These are phyloP conservation scores for Baudoinia panamericana DNA, from an alignment of 495 filamentous ascomycete species.

Conservation along the genomic window DNA sequence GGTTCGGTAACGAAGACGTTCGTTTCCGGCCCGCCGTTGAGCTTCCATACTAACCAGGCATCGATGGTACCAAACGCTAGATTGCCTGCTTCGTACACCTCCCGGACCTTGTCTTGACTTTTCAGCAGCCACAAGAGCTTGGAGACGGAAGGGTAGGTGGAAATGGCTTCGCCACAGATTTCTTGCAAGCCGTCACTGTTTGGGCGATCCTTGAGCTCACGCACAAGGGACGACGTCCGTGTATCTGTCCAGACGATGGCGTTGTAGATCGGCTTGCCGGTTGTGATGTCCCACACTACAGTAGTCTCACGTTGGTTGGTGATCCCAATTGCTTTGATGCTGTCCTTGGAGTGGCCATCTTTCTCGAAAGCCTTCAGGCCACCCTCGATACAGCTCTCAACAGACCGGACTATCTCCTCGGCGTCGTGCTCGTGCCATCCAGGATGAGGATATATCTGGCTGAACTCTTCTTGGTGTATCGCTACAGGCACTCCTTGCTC, in stretches of 20 bases:
- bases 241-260: constrained; percentile 95
- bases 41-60: constrained; percentile 77
- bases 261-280: constrained; percentile 75
- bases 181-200: constrained; percentile 57
- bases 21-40: constrained; percentile 69
- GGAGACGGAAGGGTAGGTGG: constrained; percentile 84
- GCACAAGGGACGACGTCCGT: constrained; percentile 62
- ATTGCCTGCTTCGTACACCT: constrained; percentile 67
- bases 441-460: constrained; percentile 74
- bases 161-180: constrained; percentile 77
- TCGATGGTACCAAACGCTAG: constrained; percentile 91
- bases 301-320: constrained; percentile 93
- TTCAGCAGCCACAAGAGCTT: constrained; percentile 78
- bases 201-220: constrained; percentile 56
- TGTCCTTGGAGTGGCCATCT: constrained; percentile 49
- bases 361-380: constrained; percentile 18
- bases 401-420: constrained; percentile 61
- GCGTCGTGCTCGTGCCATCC: constrained; percentile 98
- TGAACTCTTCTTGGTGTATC: constrained; percentile 84
- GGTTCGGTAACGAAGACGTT: constrained; percentile 72
- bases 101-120: constrained; percentile 55
- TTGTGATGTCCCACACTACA: constrained; percentile 77
- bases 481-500: constrained; percentile 64
- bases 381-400: constrained; percentile 61
- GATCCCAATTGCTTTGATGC: constrained; percentile 80